These are phyloP conservation scores for Fusarium illudens DNA, from an alignment of 2,329 filamentous ascomycete species.

Conservation along the genomic window DNA sequence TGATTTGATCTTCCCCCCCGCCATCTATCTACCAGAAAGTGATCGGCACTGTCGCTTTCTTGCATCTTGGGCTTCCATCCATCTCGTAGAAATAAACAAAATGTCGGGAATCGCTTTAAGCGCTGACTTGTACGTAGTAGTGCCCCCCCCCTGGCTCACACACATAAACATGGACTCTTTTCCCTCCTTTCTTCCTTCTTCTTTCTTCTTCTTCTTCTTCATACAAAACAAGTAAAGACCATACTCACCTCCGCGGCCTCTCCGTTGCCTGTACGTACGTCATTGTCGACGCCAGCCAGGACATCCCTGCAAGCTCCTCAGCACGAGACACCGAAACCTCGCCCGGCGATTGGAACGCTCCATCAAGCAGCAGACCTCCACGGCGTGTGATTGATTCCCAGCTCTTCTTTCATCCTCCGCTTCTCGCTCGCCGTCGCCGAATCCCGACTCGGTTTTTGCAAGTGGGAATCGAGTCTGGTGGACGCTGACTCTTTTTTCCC, in stretches of 20 bases:
- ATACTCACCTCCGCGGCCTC: not conserved
- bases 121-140: not conserved
- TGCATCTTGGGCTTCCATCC: not conserved
- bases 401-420: not conserved
- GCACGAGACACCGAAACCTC: conserved; percentile 22
- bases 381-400: conserved; percentile 20
- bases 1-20: not conserved
- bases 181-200: not conserved
- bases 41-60: conserved; percentile 1
- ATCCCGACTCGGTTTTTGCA: conserved; percentile 4
- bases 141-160: not conserved
- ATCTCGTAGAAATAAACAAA: not conserved
- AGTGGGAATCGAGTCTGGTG: conserved; percentile 1
- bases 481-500: not conserved
- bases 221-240: not conserved
- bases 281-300: conserved; percentile 16
- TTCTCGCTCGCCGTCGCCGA: not conserved
- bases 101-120: not conserved
- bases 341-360: conserved; percentile 9
- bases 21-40: not conserved
- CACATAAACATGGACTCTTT: not conserved
- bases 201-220: not conserved
- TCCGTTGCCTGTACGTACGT: conserved; percentile 20
- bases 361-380: not conserved
- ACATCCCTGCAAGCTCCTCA: conserved; percentile 17